Evolutionary conservation across 116 monocot species (phyloP), one percentile per base, ranked within the genome.

Genomic region (Zostera marina): DNA sequence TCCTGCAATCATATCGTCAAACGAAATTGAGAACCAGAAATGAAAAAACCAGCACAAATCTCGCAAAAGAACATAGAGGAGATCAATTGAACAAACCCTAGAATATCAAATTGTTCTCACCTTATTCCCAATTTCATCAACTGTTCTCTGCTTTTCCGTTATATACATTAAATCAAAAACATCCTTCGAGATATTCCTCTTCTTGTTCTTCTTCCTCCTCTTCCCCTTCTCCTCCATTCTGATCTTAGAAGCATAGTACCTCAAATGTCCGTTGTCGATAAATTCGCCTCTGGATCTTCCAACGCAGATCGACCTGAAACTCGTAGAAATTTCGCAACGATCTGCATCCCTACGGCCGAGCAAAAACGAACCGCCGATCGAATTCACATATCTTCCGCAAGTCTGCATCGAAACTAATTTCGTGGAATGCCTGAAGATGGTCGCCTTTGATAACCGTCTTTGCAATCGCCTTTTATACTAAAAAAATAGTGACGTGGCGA

Each of bases 1-100:
- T 76, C 82, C 98, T 98, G 72, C 4, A 66, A 13, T 59, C 24
- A 25, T 23, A n/a, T n/a, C n/a, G n/a, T n/a, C n/a, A n/a, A n/a
- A n/a, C n/a, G n/a, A n/a, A n/a, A 32, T 32, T 5, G 5, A 32
- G 32, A 32, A 32, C 32, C 32, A 32, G 0, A 32, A 3, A 3
- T 32, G 4, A 32, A 32, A 32, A 2, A 32, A 32, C 32, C 32
- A 32, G 32, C 32, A 32, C 0, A 1, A 32, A 32, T 32, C n/a
- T n/a, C 32, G 32, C 32, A 45, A 3, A 45, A 45, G 14, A 45
- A 45, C 19, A n/a, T n/a, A n/a, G n/a, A n/a, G n/a, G n/a, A n/a
- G n/a, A n/a, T n/a, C n/a, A n/a, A n/a, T n/a, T n/a, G n/a, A n/a
- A n/a, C n/a, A n/a, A n/a, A n/a, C n/a, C n/a, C n/a, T n/a, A 8